Evolutionary conservation across 2,329 filamentous ascomycete genomes (phyloP).

Genomic region (Capronia americana): DNA sequence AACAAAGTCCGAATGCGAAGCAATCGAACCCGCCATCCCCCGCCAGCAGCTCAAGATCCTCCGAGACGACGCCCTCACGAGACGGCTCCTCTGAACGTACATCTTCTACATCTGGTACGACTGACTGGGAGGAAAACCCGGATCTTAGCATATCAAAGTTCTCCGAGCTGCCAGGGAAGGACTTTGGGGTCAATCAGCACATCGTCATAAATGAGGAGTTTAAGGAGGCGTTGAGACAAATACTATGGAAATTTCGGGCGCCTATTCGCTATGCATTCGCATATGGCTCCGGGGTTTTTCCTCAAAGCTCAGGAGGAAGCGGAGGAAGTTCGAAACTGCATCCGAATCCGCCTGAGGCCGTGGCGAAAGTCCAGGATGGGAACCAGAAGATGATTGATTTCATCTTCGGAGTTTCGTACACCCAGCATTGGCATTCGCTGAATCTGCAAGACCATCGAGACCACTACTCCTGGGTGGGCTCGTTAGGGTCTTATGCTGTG

Average conservation of each 20-base stretch:
- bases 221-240: slow-evolving; percentile 84
- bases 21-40: slow-evolving; percentile 6
- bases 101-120: slow-evolving; percentile 40
- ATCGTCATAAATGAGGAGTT: slow-evolving; percentile 96
- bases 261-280: slow-evolving; percentile 97
- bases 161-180: slow-evolving; percentile 74
- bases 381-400: slow-evolving; percentile 98
- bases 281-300: slow-evolving; percentile 95
- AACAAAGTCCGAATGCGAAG: slow-evolving; percentile 18
- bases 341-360: slow-evolving; percentile 78
- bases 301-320: slow-evolving; percentile 63
- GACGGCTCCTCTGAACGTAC: slow-evolving; percentile 26
- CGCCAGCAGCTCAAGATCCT: slow-evolving; percentile 8
- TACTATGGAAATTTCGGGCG: slow-evolving; percentile 88
- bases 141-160: slow-evolving; percentile 75
- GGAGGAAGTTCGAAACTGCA: slow-evolving; percentile 68
- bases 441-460: slow-evolving; percentile 87
- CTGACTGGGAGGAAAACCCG: slow-evolving; percentile 77
- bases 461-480: slow-evolving; percentile 88
- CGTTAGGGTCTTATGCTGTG: slow-evolving; percentile 82
- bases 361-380: slow-evolving; percentile 83
- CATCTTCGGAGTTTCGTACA: slow-evolving; percentile 92
- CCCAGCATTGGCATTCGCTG: slow-evolving; percentile 94
- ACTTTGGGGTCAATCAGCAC: slow-evolving; percentile 95
- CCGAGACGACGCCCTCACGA: slow-evolving; percentile 17